phyloP scores from a whole-genome alignment of 305 asterid species.

The Fraxinus albicans region DNA sequence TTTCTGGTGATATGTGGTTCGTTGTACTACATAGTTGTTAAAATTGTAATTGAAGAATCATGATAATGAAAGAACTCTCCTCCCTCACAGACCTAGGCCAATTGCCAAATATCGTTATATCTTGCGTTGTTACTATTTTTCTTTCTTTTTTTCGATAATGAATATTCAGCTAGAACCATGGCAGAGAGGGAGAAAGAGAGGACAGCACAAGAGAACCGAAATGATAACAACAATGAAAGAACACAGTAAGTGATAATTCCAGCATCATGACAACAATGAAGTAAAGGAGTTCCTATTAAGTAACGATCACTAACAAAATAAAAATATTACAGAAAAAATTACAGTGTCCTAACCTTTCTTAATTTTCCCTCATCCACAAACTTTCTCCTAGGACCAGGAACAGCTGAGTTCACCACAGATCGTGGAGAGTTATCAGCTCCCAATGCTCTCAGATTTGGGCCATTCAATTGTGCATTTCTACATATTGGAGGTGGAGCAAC shows the following conservation, averaged over 20 bases:
- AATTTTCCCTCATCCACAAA: constrained; percentile 92
- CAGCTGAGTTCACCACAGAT: constrained; percentile 51
- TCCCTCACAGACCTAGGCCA: not conserved
- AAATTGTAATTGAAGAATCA: not conserved
- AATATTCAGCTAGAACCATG: not conserved
- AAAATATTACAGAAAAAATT: constrained; percentile 10
- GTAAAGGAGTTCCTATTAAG: constrained; percentile 12
- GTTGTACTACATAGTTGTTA: not conserved
- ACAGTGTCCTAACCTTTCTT: constrained; percentile 65
- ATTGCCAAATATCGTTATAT: not conserved
- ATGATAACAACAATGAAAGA: not conserved
- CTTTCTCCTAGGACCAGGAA: constrained; percentile 88
- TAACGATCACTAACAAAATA: constrained; percentile 1
- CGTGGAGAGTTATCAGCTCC: constrained; percentile 78
- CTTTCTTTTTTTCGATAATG: not conserved
- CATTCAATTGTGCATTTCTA: constrained; percentile 70
- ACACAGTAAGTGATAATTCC: constrained; percentile 4
- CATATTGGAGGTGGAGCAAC: constrained; percentile 86
- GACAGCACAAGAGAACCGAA: not conserved
- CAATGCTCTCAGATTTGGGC: constrained; percentile 53
- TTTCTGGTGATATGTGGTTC: not conserved
- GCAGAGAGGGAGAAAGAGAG: not conserved
- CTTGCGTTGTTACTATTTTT: not conserved
- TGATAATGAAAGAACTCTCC: not conserved
- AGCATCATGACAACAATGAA: constrained; percentile 13